phyloP scores from a whole-genome alignment of 2,329 filamentous ascomycete genomes.

The Pezizomycotina sp. region DNA sequence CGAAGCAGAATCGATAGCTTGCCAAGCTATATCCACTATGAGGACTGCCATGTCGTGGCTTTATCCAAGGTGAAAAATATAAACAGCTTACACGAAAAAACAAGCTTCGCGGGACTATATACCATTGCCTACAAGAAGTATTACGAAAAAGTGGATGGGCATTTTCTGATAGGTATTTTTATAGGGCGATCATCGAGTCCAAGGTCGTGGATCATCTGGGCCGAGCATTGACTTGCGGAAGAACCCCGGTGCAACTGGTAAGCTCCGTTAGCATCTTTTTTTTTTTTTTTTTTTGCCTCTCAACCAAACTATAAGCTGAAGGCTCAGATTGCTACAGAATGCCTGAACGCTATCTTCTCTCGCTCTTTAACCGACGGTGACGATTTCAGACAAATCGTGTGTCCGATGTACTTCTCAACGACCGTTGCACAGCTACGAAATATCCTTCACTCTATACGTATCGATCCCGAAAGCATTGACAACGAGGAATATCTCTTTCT shows the following conservation, averaged over 20 bases:
- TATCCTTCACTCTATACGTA: constrained; percentile 63
- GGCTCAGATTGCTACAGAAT: constrained; percentile 56
- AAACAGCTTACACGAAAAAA: no score
- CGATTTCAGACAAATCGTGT: constrained; percentile 62
- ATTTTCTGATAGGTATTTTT: constrained; percentile 1
- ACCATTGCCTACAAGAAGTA: no score
- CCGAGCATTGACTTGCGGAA: constrained; percentile 50
- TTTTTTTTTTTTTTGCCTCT: neutral
- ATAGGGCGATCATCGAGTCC: constrained; percentile 49
- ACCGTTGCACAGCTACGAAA: constrained; percentile 55
- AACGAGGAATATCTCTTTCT: constrained; percentile 81
- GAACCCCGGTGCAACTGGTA: constrained; percentile 60
- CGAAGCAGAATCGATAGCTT: constrained; percentile 50
- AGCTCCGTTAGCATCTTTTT: constrained; percentile 22
- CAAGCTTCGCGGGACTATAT: no score
- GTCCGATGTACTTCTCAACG: constrained; percentile 58
- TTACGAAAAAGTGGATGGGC: neutral
- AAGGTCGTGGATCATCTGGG: constrained; percentile 55
- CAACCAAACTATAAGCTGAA: constrained; percentile 9
- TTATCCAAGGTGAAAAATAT: constrained; percentile 53
- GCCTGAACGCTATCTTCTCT: constrained; percentile 65
- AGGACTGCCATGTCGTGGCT: constrained; percentile 74
- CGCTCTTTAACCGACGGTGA: constrained; percentile 57
- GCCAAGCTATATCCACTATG: constrained; percentile 62
- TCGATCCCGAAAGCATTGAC: constrained; percentile 68